A percentile compares a stretch with the other conserved stretches of the same genome.
phyloP scores from a whole-genome alignment of 164 flowering plant genomes.

The Kingdonia uniflora region DNA sequence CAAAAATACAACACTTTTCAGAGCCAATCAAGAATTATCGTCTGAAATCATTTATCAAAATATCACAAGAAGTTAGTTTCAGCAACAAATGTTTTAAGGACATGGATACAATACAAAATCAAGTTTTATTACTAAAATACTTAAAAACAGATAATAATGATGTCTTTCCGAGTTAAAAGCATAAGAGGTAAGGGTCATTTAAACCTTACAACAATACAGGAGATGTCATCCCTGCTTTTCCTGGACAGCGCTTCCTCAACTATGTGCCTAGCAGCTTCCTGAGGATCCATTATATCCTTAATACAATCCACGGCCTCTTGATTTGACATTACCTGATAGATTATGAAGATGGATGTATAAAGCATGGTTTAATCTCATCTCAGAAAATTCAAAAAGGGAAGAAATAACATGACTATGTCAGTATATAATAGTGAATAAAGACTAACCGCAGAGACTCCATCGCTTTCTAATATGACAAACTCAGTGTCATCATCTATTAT shows the following conservation, averaged over 20 bases:
- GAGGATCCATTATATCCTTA: conserved; percentile 45
- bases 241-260: conserved; percentile 56
- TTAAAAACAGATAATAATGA: too few species aligned
- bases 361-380: neutral
- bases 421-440: neutral
- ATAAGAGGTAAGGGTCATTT: conserved; percentile 15
- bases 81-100: too few species aligned
- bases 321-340: conserved; percentile 67
- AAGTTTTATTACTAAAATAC: too few species aligned
- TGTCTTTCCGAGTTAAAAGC: too few species aligned
- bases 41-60: too few species aligned
- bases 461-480: conserved; percentile 77
- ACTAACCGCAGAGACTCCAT: conserved; percentile 89
- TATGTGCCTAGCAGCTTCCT: conserved; percentile 56
- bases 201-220: conserved; percentile 61
- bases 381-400: neutral
- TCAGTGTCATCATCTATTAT: conserved; percentile 55
- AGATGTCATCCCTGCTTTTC: conserved; percentile 72
- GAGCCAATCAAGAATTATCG: too few species aligned
- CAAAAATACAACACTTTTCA: too few species aligned
- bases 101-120: too few species aligned
- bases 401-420: neutral
- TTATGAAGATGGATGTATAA: neutral
- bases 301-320: conserved; percentile 69
- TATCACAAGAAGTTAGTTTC: too few species aligned